Evolutionary conservation across 768 basidiomycete species (phyloP).

Genomic region (Xerocomellus amylosporus): DNA sequence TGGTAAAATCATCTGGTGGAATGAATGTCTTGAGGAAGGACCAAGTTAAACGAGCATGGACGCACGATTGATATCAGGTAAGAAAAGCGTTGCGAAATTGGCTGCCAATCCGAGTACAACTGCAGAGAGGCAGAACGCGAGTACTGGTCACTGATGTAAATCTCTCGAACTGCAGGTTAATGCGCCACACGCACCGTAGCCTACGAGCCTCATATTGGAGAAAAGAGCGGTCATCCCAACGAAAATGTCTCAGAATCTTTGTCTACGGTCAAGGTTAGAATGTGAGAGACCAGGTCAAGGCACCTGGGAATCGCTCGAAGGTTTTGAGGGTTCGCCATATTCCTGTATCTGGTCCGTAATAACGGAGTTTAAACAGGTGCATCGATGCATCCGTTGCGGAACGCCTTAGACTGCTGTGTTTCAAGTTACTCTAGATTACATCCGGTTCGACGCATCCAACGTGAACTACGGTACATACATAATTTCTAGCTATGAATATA

Average conservation of each 20-base stretch:
- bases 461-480: conserved; percentile 19
- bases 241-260: not conserved
- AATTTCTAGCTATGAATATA: conserved; percentile 4
- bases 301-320: conserved; percentile 18
- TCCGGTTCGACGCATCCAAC: conserved; percentile 1
- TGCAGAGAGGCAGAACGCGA: conserved; percentile 39
- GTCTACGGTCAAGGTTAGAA: conserved; percentile 6
- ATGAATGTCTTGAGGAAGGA: not conserved
- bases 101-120: conserved; percentile 66
- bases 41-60: conserved; percentile 8
- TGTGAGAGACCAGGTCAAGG: conserved; percentile 1
- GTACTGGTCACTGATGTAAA: conserved; percentile 34
- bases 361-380: conserved; percentile 16
- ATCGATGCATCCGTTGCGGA: not conserved
- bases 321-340: conserved; percentile 14
- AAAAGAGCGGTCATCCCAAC: conserved; percentile 58
- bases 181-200: conserved; percentile 43
- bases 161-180: not conserved
- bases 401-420: not conserved
- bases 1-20: conserved; percentile 60
- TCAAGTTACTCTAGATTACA: conserved; percentile 14
- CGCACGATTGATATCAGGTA: conserved; percentile 64
- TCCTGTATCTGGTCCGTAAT: conserved; percentile 3
- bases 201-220: conserved; percentile 49
- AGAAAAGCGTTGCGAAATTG: conserved; percentile 64